A percentile compares a stretch with the other conserved stretches of the same genome.
phyloP scores from a whole-genome alignment of 768 basidiomycete genomes.

The Lentinus brumalis region DNA sequence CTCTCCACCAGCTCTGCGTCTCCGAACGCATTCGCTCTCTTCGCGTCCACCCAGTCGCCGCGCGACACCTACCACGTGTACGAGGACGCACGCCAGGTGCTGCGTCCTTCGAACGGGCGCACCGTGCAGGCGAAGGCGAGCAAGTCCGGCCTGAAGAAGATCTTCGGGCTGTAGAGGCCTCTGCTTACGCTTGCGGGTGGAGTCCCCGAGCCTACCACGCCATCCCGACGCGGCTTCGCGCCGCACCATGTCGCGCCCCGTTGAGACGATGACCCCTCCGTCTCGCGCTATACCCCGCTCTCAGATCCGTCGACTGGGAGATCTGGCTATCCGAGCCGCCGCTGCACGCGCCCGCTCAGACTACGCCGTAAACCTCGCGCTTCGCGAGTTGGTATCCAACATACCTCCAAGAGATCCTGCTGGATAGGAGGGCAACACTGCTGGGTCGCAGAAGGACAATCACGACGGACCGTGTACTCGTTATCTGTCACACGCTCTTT shows the following conservation, averaged over 20 bases:
- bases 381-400: neutral
- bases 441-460: neutral
- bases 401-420: neutral
- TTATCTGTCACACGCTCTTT: no score
- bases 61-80: slow-evolving; percentile 23
- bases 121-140: slow-evolving; percentile 5
- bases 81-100: slow-evolving; percentile 24
- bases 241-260: neutral
- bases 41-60: slow-evolving; percentile 19
- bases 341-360: neutral
- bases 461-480: neutral
- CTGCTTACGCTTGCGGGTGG: neutral
- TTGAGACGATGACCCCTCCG: no score
- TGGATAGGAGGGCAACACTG: neutral
- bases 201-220: neutral
- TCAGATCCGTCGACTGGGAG: neutral
- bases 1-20: slow-evolving; percentile 15
- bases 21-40: slow-evolving; percentile 21
- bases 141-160: slow-evolving; percentile 19
- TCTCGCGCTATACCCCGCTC: neutral
- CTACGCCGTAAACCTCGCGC: slow-evolving; percentile 3
- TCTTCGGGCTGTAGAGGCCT: slow-evolving; percentile 19
- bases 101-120: slow-evolving; percentile 19
- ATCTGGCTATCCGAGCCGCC: neutral
- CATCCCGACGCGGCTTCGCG: neutral